phyloP scores from a whole-genome alignment of 768 basidiomycete genomes.

The Melanogaster broomeanus region DNA sequence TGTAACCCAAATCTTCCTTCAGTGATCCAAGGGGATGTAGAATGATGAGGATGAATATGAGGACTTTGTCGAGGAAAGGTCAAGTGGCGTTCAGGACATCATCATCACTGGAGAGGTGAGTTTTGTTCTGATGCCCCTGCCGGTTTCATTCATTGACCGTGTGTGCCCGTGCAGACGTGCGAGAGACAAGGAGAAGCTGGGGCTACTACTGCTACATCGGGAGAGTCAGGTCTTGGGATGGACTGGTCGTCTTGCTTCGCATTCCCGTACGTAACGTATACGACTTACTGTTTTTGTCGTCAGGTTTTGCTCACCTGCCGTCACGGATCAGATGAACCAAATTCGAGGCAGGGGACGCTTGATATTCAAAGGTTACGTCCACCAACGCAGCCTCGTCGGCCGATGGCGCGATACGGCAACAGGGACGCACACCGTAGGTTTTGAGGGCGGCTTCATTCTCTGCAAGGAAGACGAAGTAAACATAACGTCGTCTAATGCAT shows the following conservation, averaged over 20 bases:
- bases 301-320: conserved; percentile 7
- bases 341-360: conserved; percentile 40
- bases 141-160: not conserved
- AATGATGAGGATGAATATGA: conserved; percentile 39
- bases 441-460: conserved; percentile 51
- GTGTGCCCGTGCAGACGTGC: conserved; percentile 36
- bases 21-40: conserved; percentile 22
- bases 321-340: conserved; percentile 34
- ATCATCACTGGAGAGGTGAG: conserved; percentile 53
- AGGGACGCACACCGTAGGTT: conserved; percentile 40
- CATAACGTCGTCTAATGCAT: conserved; percentile 14
- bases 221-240: conserved; percentile 54
- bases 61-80: conserved; percentile 38
- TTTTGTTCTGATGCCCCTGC: not conserved
- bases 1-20: conserved; percentile 17
- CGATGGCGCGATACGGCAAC: conserved; percentile 55
- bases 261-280: conserved; percentile 39
- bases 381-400: conserved; percentile 51
- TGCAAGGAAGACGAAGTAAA: conserved; percentile 33
- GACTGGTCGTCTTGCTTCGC: conserved; percentile 46
- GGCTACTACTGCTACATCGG: conserved; percentile 47
- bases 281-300: not conserved
- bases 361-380: conserved; percentile 55
- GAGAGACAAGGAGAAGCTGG: conserved; percentile 51
- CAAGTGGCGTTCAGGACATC: conserved; percentile 50